Evolutionary conservation across 2,329 filamentous ascomycete genomes (phyloP), one percentile per base, ranked within the genome.

Genomic region (Neoarthrinium moseri): DNA sequence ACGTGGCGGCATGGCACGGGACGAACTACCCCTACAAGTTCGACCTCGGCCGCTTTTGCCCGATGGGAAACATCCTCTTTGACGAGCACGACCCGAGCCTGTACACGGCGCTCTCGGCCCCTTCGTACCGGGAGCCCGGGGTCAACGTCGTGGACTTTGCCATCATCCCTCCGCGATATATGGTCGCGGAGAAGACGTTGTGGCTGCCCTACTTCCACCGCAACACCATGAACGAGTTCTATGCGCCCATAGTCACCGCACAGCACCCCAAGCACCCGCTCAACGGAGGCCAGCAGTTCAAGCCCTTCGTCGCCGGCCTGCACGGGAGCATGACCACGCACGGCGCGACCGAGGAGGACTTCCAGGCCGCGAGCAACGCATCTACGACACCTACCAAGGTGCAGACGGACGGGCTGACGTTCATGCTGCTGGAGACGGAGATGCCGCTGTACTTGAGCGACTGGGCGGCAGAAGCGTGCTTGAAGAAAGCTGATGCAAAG

Each of bases 21-120:
- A 87, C 82, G 51, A 91, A 90, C 67, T 86, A 86, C 50, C 87
- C 87, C 0, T 89, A 83, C 76, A 91, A 91, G 67, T 91, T 91
- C 69, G 87, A 91, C 57, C 75, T 91, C 1, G 85, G 84, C 21
- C 81, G 86, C 24, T 91, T 90, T 74, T 87, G 85, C 67, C 82
- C 81, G 34, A 83, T 91, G 35, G 87, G 87, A 17, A 82, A 76
- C 45, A 82, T 89, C 53, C 86, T 81, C 6, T 89, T 81, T 59
- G 87, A 91, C 63, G 87, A 91, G 59, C 86, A 86, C 1, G 87
- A 91, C 59, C 87, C 87, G 1, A 84, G 78, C 51, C 90, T 91
- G 63, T 91, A 86, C 68, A 90, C 82, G 1, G 84, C 89, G 4
- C 72, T 87, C 20, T 81, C 84, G 2, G 83, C 81, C 2, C 81